Conservation (phyloP, 2,329 filamentous ascomycete species). For the Ascochyta pisi region DNA sequence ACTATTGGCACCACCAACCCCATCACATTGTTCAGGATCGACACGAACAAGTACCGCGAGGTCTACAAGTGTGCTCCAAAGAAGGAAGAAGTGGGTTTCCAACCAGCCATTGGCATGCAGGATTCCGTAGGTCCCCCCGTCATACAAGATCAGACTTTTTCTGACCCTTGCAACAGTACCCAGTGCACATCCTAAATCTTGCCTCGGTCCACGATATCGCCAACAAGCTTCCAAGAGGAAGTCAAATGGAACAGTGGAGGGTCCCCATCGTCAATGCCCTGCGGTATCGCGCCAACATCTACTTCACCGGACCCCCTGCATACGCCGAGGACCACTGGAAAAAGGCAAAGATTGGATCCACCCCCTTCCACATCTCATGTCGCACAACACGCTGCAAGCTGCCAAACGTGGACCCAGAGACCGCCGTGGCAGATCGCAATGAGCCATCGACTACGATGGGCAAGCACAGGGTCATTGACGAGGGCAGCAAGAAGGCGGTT, state of each 20-base stretch:
- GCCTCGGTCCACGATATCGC: conserved; percentile 69
- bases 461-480: conserved; percentile 66
- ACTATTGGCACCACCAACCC: conserved; percentile 72
- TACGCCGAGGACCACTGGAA: conserved; percentile 78
- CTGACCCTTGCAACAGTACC: conserved; percentile 59
- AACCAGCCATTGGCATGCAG: conserved; percentile 71
- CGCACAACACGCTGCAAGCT: conserved; percentile 74
- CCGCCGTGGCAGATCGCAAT: conserved; percentile 60
- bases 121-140: conserved; percentile 64
- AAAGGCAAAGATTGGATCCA: conserved; percentile 55
- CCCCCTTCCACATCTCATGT: conserved; percentile 63
- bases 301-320: conserved; percentile 67
- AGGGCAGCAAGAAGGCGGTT: conserved; percentile 65
- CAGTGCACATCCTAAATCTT: conserved; percentile 72
- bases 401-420: conserved; percentile 71
- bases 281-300: conserved; percentile 76
- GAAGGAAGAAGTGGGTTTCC: conserved; percentile 65
- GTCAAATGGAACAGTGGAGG: conserved; percentile 36
- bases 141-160: conserved; percentile 11
- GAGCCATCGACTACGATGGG: conserved; percentile 67
- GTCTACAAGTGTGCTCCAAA: conserved; percentile 68
- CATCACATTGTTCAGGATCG: conserved; percentile 72
- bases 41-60: conserved; percentile 63
- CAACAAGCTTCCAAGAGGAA: conserved; percentile 58
- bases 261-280: conserved; percentile 62